These are phyloP conservation scores for Trypanosomatidae sp. DNA, from an alignment of 208 protist genomes.

Conservation along the genomic window DNA sequence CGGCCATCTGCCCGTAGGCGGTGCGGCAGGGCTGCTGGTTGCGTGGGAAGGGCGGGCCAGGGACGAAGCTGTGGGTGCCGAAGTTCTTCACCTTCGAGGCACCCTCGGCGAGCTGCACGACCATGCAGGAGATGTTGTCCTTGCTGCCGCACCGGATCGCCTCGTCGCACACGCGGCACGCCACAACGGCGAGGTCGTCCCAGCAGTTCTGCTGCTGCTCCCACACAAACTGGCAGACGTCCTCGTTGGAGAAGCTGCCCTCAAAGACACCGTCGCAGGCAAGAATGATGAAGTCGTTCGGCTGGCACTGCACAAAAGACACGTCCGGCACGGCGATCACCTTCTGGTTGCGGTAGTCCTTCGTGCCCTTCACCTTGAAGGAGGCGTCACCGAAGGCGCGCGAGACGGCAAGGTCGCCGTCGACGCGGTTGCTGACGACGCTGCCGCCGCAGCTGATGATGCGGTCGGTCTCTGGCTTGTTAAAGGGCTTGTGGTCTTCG, in stretches of 20 bases:
- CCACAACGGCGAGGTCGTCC: slow-evolving; percentile 75
- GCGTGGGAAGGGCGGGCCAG: slow-evolving; percentile 72
- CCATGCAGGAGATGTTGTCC: slow-evolving; percentile 91
- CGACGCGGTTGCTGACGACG: slow-evolving; percentile 87
- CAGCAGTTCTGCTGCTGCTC: slow-evolving; percentile 56
- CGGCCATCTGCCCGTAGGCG: slow-evolving; percentile 76
- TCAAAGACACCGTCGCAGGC: slow-evolving; percentile 93
- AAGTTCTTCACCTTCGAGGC: slow-evolving; percentile 49
- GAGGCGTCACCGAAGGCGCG: slow-evolving; percentile 92
- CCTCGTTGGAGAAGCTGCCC: slow-evolving; percentile 83
- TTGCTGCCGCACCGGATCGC: slow-evolving; percentile 89
- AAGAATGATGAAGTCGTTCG: slow-evolving; percentile 84
- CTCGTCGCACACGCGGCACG: slow-evolving; percentile 84
- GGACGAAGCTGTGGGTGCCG: slow-evolving; percentile 70
- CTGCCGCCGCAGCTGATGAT: slow-evolving; percentile 89
- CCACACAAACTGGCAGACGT: slow-evolving; percentile 78
- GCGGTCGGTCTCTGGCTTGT: too few species aligned
- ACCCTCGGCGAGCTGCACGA: slow-evolving; percentile 73
- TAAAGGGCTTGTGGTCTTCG: slow-evolving; percentile 94
- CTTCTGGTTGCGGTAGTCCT: slow-evolving; percentile 80
- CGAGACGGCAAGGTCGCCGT: slow-evolving; percentile 93
- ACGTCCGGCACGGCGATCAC: slow-evolving; percentile 89
- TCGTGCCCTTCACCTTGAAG: slow-evolving; percentile 81
- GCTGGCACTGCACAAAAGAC: slow-evolving; percentile 52
- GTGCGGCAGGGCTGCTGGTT: slow-evolving; percentile 70